Percentiles rank a stretch among this genome's conserved stretches.
Evolutionary conservation across 176 grass and related monocot species (phyloP).

Genomic region (Oryza australiensis): DNA sequence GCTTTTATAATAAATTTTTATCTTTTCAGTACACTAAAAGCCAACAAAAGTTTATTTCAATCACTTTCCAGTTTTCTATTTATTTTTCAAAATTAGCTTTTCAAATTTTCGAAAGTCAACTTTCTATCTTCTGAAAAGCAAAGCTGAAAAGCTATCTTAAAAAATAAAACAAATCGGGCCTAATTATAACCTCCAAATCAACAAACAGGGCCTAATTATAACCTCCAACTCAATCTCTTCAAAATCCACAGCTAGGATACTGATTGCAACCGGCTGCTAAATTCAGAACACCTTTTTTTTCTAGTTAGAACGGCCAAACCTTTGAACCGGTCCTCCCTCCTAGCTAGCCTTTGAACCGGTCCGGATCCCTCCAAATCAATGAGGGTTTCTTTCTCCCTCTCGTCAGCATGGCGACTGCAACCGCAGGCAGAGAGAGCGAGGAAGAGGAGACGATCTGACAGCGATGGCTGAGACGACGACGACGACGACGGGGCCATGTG

Average conservation of each 20-base stretch:
- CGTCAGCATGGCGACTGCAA: not conserved
- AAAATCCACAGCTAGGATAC: not conserved
- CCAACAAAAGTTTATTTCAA: too few species aligned
- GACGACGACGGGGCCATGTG: not conserved
- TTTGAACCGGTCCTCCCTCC: slow-evolving; percentile 40
- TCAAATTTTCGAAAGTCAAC: too few species aligned
- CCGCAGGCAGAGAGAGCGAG: not conserved
- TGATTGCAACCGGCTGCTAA: slow-evolving; percentile 31
- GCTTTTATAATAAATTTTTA: too few species aligned
- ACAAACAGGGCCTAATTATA: too few species aligned
- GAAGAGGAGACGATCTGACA: not conserved
- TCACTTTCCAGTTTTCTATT: too few species aligned
- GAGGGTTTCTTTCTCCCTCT: not conserved
- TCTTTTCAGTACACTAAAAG: too few species aligned
- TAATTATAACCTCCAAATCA: too few species aligned
- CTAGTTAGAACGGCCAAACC: not conserved
- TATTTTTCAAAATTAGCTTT: too few species aligned
- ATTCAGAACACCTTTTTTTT: not conserved
- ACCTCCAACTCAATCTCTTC: too few species aligned
- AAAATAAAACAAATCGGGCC: too few species aligned
- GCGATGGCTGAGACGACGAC: not conserved
- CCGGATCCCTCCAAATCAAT: not conserved
- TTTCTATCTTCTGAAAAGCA: too few species aligned
- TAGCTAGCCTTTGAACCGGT: slow-evolving; percentile 47
- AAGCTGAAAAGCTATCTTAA: too few species aligned